Percentiles rank a stretch among this genome's conserved stretches.
Evolutionary conservation across 306 rosid species (phyloP).

Genomic region (Ammopiptanthus mongolicus): DNA sequence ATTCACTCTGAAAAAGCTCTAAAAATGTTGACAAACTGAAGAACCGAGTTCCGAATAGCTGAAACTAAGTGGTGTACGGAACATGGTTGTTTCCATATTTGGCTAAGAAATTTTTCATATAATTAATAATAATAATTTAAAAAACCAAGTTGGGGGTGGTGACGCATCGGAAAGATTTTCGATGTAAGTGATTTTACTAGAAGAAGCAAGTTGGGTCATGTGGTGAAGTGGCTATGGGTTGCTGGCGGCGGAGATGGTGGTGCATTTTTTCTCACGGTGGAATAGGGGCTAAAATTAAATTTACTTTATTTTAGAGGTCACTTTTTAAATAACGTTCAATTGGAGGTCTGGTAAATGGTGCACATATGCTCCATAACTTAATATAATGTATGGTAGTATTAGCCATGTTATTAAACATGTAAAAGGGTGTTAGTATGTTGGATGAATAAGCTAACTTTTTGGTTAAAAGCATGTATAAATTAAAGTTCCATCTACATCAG

Average conservation of each 20-base stretch:
- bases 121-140: neutral
- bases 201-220: slow-evolving; percentile 1
- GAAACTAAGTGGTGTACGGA: neutral
- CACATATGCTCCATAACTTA: no score
- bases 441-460: slow-evolving; percentile 2
- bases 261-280: no score
- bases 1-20: no score
- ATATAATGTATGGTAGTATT: no score
- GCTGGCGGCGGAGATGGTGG: no score
- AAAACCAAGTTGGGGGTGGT: neutral
- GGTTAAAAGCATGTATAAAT: neutral
- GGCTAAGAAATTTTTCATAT: neutral
- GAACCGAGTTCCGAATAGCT: neutral
- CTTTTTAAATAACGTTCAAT: no score
- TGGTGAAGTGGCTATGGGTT: no score
- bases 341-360: no score
- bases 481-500: slow-evolving; percentile 17
- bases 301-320: no score
- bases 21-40: neutral
- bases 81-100: slow-evolving; percentile 13
- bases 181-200: neutral
- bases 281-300: no score
- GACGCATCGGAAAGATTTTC: neutral
- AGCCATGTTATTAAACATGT: no score
- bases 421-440: neutral